Base-by-base conservation (phyloP, 371 early-diverging fungal species). In the Funneliformis caledonium region DNA sequence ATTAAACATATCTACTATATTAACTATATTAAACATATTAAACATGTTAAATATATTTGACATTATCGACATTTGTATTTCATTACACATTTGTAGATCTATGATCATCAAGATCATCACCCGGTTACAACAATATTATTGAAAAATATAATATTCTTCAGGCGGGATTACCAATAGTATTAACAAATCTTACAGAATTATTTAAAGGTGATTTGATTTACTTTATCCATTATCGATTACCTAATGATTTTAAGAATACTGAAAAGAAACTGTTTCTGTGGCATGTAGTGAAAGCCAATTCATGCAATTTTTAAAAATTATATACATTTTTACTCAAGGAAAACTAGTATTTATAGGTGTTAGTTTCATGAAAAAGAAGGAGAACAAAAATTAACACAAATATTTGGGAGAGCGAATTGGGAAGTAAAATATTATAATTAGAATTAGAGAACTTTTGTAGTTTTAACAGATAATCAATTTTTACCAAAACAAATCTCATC, bases 261-360 rank as follows among this genome's bases (percentile, higher is more conserved):
- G 31, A 10, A 8, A 31, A 31, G 4, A 64, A 64, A 33, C 31
- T 8, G 64, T 64, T 64, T 64, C 64, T 16, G 10, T 64, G 11
- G 10, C 31, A 22, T 64, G 31, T 31, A 11, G 10, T 31, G 64
- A 64, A 64, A 64, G 31, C 9, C 22, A 31, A 64, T 64, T 64
- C 64, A 64, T 31, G 64, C 33, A 31, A 64, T 64, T 33, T 31
- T 64, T 64, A 64, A n/a, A n/a, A n/a, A n/a, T n/a, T n/a, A n/a
- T n/a, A n/a, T n/a, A n/a, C n/a, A n/a, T n/a, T n/a, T n/a, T n/a
- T n/a, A n/a, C 33, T 31, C 22, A 6, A 64, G 31, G 33, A 22
- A 33, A 64, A 16, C 64, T 31, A 31, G 64, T 64, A 14, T 64
- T 64, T 64, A 22, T 26, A 64, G 19, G 14, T 64, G 31, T 64